These are phyloP conservation scores for Cryptosporidium ryanae DNA, from an alignment of 169 alveolate species.

Conservation along the genomic window DNA sequence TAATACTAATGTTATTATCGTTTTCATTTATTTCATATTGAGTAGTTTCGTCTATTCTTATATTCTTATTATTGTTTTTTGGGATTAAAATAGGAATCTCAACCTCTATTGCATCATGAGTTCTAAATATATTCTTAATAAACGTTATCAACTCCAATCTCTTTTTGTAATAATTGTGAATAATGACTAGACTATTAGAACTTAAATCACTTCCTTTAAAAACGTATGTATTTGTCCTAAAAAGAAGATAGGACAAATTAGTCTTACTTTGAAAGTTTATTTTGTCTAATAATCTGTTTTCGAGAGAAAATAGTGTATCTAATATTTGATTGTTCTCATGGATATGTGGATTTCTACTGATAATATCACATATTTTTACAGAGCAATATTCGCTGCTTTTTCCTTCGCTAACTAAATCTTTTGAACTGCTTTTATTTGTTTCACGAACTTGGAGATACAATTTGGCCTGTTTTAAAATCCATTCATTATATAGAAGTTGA, in stretches of 20 bases:
- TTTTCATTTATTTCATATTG: conserved; percentile 14
- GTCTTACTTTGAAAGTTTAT: background rate
- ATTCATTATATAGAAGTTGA: conserved; percentile 71
- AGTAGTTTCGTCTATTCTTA: conserved; percentile 11
- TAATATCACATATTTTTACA: conserved; percentile 44
- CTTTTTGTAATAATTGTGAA: conserved; percentile 32
- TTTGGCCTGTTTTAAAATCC: conserved; percentile 54
- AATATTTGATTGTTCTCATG: conserved; percentile 47
- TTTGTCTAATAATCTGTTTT: conserved; percentile 49
- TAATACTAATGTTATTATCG: conserved; percentile 25
- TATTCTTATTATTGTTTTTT: conserved; percentile 33
- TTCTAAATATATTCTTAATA: conserved; percentile 26
- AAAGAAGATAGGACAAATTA: conserved; percentile 27
- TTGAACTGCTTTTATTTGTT: background rate
- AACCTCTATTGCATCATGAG: conserved; percentile 58
- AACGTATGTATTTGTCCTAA: conserved; percentile 4
- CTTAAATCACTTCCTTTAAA: conserved; percentile 2
- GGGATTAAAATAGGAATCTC: conserved; percentile 59
- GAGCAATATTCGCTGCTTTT: conserved; percentile 27
- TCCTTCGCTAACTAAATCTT: background rate
- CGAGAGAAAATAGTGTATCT: conserved; percentile 45
- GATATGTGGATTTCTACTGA: conserved; percentile 40
- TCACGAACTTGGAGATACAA: background rate
- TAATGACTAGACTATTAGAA: conserved; percentile 8
- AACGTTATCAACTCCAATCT: conserved; percentile 33